Evolutionary conservation across 177 flowering plant species (phyloP).

Genomic region (Vitis hybrid): DNA sequence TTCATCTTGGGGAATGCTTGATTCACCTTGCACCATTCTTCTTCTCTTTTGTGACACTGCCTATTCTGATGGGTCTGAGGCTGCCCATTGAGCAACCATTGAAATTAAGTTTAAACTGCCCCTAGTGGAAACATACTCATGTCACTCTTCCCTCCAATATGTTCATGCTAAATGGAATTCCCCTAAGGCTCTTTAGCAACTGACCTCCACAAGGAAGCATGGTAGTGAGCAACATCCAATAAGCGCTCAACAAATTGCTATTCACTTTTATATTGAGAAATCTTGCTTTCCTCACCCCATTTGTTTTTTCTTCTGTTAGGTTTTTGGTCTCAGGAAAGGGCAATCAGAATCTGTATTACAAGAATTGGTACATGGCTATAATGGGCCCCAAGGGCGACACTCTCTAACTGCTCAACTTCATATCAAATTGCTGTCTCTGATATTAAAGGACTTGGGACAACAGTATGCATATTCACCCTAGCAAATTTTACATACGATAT

Average conservation of each 20-base stretch:
- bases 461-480: conserved; percentile 29
- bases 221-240: too few relatives aligned
- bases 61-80: too few relatives aligned
- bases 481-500: not conserved
- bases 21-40: too few relatives aligned
- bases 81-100: too few relatives aligned
- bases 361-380: conserved; percentile 27
- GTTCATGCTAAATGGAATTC: too few relatives aligned
- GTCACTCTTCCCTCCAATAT: too few relatives aligned
- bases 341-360: conserved; percentile 33
- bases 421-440: conserved; percentile 43
- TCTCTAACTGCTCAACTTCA: conserved; percentile 47
- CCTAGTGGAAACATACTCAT: too few relatives aligned
- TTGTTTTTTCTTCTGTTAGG: conserved; percentile 30
- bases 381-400: conserved; percentile 21
- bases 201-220: too few relatives aligned
- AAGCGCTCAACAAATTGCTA: not conserved
- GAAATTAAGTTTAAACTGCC: too few relatives aligned
- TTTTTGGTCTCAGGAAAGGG: conserved; percentile 54
- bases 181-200: too few relatives aligned
- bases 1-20: too few relatives aligned
- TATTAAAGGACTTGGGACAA: conserved; percentile 50
- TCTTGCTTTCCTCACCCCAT: not conserved
- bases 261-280: not conserved
- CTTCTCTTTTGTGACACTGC: too few relatives aligned